These are phyloP conservation scores for Umbelopsis isabellina DNA, from an alignment of 192 early-diverging fungal genomes.

Conservation along the genomic window DNA sequence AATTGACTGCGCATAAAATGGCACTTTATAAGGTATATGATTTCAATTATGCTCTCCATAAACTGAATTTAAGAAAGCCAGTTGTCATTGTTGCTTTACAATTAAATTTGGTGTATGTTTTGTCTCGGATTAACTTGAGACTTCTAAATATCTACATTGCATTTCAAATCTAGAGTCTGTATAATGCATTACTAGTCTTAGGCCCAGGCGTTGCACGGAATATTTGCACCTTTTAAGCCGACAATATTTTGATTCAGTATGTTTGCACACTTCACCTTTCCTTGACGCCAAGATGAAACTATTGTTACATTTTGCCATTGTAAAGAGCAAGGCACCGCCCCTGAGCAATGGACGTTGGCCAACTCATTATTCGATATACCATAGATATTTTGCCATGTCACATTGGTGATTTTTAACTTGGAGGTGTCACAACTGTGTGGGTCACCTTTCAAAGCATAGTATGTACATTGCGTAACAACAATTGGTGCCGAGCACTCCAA, in stretches of 20 bases:
- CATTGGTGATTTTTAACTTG: background rate
- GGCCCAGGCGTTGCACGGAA: background rate
- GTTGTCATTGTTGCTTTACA: too few relatives aligned
- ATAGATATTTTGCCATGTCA: constrained; percentile 3
- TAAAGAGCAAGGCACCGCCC: background rate
- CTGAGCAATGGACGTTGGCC: constrained; percentile 2
- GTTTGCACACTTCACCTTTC: background rate
- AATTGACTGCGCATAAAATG: too few relatives aligned
- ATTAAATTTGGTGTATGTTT: too few relatives aligned
- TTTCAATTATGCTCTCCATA: too few relatives aligned
- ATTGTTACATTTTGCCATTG: background rate
- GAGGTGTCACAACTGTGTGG: background rate
- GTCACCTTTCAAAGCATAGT: background rate
- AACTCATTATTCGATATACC: background rate
- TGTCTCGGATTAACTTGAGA: too few relatives aligned
- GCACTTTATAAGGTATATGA: too few relatives aligned
- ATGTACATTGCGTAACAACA: constrained; percentile 3
- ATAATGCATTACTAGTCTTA: background rate
- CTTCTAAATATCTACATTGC: too few relatives aligned
- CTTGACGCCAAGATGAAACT: background rate
- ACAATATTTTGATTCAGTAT: constrained; percentile 1
- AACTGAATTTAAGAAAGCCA: too few relatives aligned
- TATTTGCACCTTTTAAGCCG: constrained; percentile 6
- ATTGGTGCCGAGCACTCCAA: background rate
- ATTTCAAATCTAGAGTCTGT: too few relatives aligned